These are phyloP conservation scores for Stagonosporopsis chrysanthemi DNA, from an alignment of 2,329 filamentous ascomycete species.

Conservation along the genomic window DNA sequence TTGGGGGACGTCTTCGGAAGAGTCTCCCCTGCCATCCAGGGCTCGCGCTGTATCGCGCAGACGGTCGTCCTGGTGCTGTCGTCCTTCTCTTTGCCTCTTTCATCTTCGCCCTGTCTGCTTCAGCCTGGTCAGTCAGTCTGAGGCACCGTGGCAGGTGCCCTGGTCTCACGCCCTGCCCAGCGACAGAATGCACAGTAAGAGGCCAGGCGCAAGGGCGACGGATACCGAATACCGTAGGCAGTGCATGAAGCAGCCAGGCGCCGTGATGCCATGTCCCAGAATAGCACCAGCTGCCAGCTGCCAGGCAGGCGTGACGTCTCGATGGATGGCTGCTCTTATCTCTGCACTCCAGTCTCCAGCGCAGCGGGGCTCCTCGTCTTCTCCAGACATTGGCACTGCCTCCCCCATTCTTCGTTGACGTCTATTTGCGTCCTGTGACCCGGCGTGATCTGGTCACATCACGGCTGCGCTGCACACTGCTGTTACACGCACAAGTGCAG, in stretches of 20 bases:
- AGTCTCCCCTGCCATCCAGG: not conserved
- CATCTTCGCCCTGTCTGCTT: not conserved
- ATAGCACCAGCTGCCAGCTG: slow-evolving; percentile 8
- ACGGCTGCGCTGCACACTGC: slow-evolving; percentile 7
- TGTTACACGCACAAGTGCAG: slow-evolving; percentile 14
- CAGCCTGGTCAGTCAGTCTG: not conserved
- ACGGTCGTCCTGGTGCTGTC: slow-evolving; percentile 6
- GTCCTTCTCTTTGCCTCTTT: slow-evolving; percentile 1
- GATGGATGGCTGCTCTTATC: slow-evolving; percentile 21
- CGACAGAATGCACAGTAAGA: slow-evolving; percentile 13
- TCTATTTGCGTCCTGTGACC: not conserved
- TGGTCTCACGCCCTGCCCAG: slow-evolving; percentile 7
- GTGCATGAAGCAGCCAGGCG: slow-evolving; percentile 11
- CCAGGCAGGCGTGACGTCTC: slow-evolving; percentile 19
- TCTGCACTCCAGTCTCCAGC: slow-evolving; percentile 6
- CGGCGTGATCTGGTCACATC: slow-evolving; percentile 13
- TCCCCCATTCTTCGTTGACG: slow-evolving; percentile 4
- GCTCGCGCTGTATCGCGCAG: not conserved
- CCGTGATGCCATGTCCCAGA: slow-evolving; percentile 18
- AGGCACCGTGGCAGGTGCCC: not conserved
- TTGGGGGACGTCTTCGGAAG: not conserved
- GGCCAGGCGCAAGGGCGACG: slow-evolving; percentile 19
- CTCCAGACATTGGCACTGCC: slow-evolving; percentile 14
- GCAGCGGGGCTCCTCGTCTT: slow-evolving; percentile 18
- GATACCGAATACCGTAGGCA: slow-evolving; percentile 3